Evolutionary conservation across 2,329 filamentous ascomycete species (phyloP).

Genomic region (Ceratocystis variospora): DNA sequence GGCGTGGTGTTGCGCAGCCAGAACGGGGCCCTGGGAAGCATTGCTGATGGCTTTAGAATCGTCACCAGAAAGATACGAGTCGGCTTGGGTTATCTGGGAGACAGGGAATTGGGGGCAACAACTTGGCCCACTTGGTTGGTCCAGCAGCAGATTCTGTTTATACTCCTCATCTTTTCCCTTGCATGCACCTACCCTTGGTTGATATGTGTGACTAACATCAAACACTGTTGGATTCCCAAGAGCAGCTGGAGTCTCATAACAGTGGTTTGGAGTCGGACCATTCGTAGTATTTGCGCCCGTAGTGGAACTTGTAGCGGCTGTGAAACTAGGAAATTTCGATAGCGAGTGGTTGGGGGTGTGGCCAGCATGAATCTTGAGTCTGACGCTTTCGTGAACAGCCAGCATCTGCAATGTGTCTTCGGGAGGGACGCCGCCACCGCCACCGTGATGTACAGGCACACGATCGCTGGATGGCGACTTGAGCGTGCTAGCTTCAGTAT

Average conservation of each 20-base stretch:
- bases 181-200: background rate
- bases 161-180: background rate
- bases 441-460: slow-evolving; percentile 18
- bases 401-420: slow-evolving; percentile 35
- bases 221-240: slow-evolving; percentile 7
- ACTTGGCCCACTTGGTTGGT: background rate
- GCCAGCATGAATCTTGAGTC: slow-evolving; percentile 48
- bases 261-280: slow-evolving; percentile 16
- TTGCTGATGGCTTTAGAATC: background rate
- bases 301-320: slow-evolving; percentile 20
- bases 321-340: slow-evolving; percentile 33
- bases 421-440: slow-evolving; percentile 17
- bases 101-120: background rate
- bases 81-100: background rate
- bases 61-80: background rate
- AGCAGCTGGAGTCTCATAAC: slow-evolving; percentile 17
- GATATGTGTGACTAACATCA: slow-evolving; percentile 2
- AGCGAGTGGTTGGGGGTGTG: slow-evolving; percentile 49
- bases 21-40: background rate
- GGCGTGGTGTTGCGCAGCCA: background rate
- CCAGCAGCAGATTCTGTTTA: background rate
- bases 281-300: slow-evolving; percentile 12
- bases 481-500: slow-evolving; percentile 1
- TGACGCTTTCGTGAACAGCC: slow-evolving; percentile 34
- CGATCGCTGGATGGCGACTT: background rate